Conservation (phyloP, 352 stramenopile species). For the Phytophthora macrochlamydospora region DNA sequence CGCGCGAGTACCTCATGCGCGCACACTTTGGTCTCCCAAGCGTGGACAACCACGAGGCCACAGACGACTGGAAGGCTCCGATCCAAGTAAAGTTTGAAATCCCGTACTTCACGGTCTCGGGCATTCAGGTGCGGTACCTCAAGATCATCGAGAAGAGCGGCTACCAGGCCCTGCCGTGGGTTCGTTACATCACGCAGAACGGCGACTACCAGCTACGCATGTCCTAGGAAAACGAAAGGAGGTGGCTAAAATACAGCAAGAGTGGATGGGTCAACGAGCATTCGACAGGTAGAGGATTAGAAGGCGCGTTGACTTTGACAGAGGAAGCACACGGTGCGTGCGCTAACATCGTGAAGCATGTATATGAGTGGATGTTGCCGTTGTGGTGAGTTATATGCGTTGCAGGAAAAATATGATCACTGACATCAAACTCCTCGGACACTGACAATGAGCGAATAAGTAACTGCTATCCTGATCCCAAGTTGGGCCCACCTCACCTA, state of each 20-base stretch:
- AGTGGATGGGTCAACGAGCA: conserved; percentile 12
- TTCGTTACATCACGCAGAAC: conserved; percentile 99
- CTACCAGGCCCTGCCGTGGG: conserved; percentile 99
- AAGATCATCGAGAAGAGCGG: conserved; percentile 99
- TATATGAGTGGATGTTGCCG: background rate
- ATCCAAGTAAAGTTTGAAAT: conserved; percentile 98
- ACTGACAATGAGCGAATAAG: too few relatives aligned
- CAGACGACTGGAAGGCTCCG: conserved; percentile 90
- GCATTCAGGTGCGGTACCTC: conserved; percentile 99
- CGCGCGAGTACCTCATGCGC: conserved; percentile 99
- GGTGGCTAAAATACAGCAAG: conserved; percentile 16
- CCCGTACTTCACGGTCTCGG: conserved; percentile 95
- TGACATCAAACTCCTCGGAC: background rate
- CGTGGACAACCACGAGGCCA: conserved; percentile 89
- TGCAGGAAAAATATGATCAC: background rate
- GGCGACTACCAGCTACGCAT: conserved; percentile 99
- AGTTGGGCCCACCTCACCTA: too few relatives aligned
- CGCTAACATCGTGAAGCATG: background rate
- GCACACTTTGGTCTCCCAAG: conserved; percentile 99
- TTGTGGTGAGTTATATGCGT: background rate
- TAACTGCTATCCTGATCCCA: too few relatives aligned
- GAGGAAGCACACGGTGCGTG: background rate
- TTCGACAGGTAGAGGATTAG: conserved; percentile 31
- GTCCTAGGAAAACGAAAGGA: conserved; percentile 75
- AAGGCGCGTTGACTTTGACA: background rate